Evolutionary conservation across 345 rosid species (phyloP), one percentile per base, ranked within the genome.

Genomic region (Sonneratia caseolaris): DNA sequence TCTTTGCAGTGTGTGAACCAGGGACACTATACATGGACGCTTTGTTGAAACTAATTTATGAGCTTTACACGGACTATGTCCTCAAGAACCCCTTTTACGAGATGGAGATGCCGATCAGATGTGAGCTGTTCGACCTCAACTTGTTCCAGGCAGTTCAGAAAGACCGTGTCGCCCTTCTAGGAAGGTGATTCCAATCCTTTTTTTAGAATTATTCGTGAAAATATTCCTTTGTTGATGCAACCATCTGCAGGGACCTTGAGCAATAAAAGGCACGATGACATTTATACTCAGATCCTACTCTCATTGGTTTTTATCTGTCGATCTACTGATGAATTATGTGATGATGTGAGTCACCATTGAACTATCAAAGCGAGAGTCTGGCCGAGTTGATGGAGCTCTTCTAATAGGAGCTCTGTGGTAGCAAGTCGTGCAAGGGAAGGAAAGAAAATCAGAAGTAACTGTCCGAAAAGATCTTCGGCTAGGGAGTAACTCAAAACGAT

Each of bases 71-170:
- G 8, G 99, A 92, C 70, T 92, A 83, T 73, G 98, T 92, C 73
- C 75, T 95, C 82, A 95, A 95, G 90, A 95, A 95, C 64, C 99
- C 98, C 16, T 95, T 95, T 80, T 95, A 95, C 66, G 99, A 95
- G 86, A 92, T 92, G 92, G 99, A 95, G 88, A 92, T 92, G 98
- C 99, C 98, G 15, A 95, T 95, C n/a, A 84, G 99, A 35, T 92
- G 99, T 13, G 97, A 92, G 78, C 98, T 92, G 77, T 95, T 92
- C 51, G 99, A 95, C 78, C 83, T 89, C 85, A 89, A 90, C 78
- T 76, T 95, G 74, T 76, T 89, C 32, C 92, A 84, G 81, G 91
- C 91, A 8, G 79, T 92, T 70, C 97, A 89, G 84, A 87, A 89
- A 80, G 97, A 95, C 35, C 93, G 90, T 0, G 90, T 90, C 56